Evolutionary conservation across 306 rosid species (phyloP).

Genomic region (Vigna angularis): DNA sequence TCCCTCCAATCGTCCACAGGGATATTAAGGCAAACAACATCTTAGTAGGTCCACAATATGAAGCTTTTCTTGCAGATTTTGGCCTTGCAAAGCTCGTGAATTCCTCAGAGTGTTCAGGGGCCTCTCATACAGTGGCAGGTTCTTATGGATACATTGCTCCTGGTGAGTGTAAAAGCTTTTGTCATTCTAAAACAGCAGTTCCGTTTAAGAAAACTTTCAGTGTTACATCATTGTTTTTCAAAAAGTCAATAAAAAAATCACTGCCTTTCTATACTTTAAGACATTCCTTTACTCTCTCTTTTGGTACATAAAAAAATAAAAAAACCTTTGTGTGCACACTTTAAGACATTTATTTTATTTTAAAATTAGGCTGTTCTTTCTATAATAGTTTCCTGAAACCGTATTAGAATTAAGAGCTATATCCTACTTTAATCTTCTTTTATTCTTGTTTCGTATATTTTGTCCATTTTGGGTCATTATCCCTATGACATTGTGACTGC

Average conservation of each 20-base stretch:
- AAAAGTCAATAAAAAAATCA: not conserved
- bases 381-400: conserved; percentile 12
- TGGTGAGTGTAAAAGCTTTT: conserved; percentile 57
- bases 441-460: not conserved
- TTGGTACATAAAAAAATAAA: not conserved
- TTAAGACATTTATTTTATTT: conserved; percentile 4
- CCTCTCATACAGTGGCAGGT: conserved; percentile 78
- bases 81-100: conserved; percentile 80
- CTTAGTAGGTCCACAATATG: conserved; percentile 85
- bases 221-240: conserved; percentile 31
- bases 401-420: conserved; percentile 1
- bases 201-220: conserved; percentile 2
- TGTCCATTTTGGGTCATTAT: conserved; percentile 24
- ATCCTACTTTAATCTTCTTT: conserved; percentile 6
- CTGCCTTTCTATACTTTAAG: conserved; percentile 8
- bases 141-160: conserved; percentile 98
- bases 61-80: conserved; percentile 88
- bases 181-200: conserved; percentile 12
- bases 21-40: conserved; percentile 93
- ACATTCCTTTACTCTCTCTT: conserved; percentile 1
- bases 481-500: conserved; percentile 1
- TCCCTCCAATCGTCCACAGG: conserved; percentile 85
- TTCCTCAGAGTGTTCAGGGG: conserved; percentile 69
- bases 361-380: conserved; percentile 15
- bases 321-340: not conserved